Evolutionary conservation across 2,329 filamentous ascomycete genomes (phyloP), one percentile per base, ranked within the genome.

Genomic region (Fusarium floridanum): DNA sequence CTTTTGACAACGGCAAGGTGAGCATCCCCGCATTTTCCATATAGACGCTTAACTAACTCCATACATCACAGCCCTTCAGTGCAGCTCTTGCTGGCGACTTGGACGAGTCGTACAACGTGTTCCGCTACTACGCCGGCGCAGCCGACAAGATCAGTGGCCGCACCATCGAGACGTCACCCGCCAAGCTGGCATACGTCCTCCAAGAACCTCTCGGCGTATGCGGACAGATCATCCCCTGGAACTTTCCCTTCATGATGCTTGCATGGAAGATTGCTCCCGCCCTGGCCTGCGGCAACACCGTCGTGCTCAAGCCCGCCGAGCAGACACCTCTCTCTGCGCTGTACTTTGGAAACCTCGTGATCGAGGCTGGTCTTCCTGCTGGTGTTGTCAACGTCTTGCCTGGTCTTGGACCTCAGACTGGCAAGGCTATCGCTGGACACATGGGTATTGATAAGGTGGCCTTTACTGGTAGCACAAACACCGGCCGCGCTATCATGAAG

Each of bases 301-400:
- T 91, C 53, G 84, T 91, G 29, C 82, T 91, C 50, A 91, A 91
- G 82, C 85, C 88, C 32, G 88, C 89, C 7, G 89, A 91, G 77
- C 88, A 90, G 81, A 90, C 89, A 1, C 89, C 89, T 6, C 83
- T 91, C 14, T 89, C 87, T 57, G 88, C 89, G 76, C 77, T 91
- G 4, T 89, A 91, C 69, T 85, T 94, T 14, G 92, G 87, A 2
- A 89, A 87, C 14, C 83, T 94, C 8, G 86, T 94, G 71, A 89
- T 90, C 72, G 88, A 93, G 76, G 91, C 91, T 37, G 92, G 92
- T 0, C 93, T 94, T 78, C 92, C 92, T n/a, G 88, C 91, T 1
- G 92, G 92, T 36, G 92, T 94, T n/a, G 84, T 94, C 70, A 94
- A 94, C 79, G 87, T 94, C 66, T 75, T 94, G 50, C 92, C 92